phyloP scores from a whole-genome alignment of 2,329 filamentous ascomycete genomes.

The Fusarium nisikadoi region DNA sequence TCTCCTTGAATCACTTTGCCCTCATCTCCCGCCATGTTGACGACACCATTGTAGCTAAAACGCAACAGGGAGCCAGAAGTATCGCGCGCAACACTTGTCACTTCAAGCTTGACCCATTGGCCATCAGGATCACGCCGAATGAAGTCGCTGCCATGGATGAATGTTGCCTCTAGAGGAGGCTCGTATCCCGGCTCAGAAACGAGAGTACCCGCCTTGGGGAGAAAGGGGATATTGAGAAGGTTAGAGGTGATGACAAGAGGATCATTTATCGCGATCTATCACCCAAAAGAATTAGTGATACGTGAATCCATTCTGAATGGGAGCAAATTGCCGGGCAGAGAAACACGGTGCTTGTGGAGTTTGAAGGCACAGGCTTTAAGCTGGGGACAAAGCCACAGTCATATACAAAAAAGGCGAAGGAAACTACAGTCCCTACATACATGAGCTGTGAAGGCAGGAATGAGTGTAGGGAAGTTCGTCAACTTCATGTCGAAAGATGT shows the following conservation, averaged over 20 bases:
- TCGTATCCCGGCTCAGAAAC: constrained; percentile 51
- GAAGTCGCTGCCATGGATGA: constrained; percentile 54
- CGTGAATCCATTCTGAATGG: not conserved
- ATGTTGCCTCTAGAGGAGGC: constrained; percentile 50
- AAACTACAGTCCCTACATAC: constrained; percentile 40
- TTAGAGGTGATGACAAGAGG: constrained; percentile 48
- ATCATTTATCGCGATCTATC: constrained; percentile 49
- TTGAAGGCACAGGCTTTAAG: not conserved
- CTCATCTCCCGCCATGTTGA: constrained; percentile 49
- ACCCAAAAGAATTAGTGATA: not conserved
- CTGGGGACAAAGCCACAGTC: not conserved
- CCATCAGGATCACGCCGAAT: constrained; percentile 53
- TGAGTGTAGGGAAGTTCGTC: constrained; percentile 50
- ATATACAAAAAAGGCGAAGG: not conserved
- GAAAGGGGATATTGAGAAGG: constrained; percentile 50
- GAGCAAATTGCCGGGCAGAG: not conserved
- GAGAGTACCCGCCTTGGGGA: constrained; percentile 47
- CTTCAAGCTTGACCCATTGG: constrained; percentile 52
- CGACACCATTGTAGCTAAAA: constrained; percentile 53
- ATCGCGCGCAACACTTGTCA: constrained; percentile 50
- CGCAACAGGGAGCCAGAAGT: constrained; percentile 48
- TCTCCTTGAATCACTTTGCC: constrained; percentile 49
- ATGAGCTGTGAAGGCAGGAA: constrained; percentile 52
- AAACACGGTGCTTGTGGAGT: not conserved
- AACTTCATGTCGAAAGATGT: constrained; percentile 43